A percentile compares a stretch with the other conserved stretches of the same genome.
Conservation (phyloP, 345 rosid species). For the Bruguiera gymnorhiza region DNA sequence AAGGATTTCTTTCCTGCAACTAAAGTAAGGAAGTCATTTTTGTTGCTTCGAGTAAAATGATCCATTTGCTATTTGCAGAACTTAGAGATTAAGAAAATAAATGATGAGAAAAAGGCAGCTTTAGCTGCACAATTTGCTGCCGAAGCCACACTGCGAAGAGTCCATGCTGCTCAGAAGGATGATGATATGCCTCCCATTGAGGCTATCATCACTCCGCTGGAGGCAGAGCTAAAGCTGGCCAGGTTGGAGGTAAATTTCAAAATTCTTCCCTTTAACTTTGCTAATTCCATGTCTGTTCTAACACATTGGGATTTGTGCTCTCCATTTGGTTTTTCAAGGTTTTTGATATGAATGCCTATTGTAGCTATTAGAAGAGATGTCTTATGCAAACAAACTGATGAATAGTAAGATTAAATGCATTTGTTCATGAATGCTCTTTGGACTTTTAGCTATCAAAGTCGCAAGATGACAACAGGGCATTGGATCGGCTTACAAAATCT, state of each 20-base stretch:
- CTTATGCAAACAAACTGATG: neutral
- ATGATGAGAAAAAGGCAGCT: conserved; percentile 47
- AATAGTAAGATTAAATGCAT: neutral
- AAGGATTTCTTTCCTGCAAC: neutral
- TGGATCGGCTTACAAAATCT: conserved; percentile 50
- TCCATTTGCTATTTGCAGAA: conserved; percentile 27
- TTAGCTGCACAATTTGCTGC: conserved; percentile 54
- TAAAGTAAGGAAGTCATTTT: neutral
- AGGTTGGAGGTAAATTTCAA: conserved; percentile 37
- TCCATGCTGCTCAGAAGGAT: conserved; percentile 52
- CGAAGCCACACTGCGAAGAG: conserved; percentile 52
- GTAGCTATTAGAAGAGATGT: neutral
- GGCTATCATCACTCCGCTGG: conserved; percentile 48
- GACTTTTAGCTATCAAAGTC: conserved; percentile 33
- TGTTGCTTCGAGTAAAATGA: conserved; percentile 3
- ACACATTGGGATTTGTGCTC: too few species aligned
- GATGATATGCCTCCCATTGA: conserved; percentile 58
- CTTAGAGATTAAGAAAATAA: conserved; percentile 45
- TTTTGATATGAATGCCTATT: neutral
- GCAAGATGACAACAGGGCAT: conserved; percentile 51
- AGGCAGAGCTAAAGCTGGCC: conserved; percentile 52
- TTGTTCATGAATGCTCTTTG: conserved; percentile 4
- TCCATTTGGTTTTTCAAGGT: too few species aligned
- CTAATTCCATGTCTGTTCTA: neutral
- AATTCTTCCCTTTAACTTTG: neutral